These are phyloP conservation scores for Eutrema salsugineum DNA, from an alignment of 441 rosid species.

Conservation along the genomic window DNA sequence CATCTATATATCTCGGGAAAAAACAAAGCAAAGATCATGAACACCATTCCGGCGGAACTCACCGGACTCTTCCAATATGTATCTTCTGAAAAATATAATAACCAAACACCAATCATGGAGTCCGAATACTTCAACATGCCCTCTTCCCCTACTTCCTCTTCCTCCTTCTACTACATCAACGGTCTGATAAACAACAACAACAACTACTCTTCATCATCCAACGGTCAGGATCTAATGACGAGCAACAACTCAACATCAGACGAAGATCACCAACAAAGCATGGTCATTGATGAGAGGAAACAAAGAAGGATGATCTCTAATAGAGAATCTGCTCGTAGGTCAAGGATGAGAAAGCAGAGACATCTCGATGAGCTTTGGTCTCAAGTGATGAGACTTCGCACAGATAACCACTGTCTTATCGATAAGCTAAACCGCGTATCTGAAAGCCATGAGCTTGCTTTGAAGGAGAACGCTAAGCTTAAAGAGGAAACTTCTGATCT, in stretches of 20 bases:
- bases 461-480: constrained; percentile 71
- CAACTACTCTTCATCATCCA: constrained; percentile 35
- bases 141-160: constrained; percentile 43
- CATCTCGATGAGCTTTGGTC: constrained; percentile 82
- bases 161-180: constrained; percentile 36
- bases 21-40: constrained; percentile 19
- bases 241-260: constrained; percentile 83
- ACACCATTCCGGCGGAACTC: constrained; percentile 56
- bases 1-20: not conserved
- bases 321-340: constrained; percentile 74
- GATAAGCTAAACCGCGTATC: constrained; percentile 66
- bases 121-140: constrained; percentile 39
- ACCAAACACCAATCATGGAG: constrained; percentile 25
- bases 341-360: constrained; percentile 78
- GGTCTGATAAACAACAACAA: constrained; percentile 29
- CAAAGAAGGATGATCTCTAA: constrained; percentile 73
- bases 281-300: constrained; percentile 66
- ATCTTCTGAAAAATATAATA: constrained; percentile 38
- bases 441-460: constrained; percentile 52
- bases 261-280: constrained; percentile 69
- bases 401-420: constrained; percentile 59
- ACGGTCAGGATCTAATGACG: constrained; percentile 37
- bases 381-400: constrained; percentile 56
- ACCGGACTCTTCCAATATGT: constrained; percentile 46
- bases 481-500: constrained; percentile 83